phyloP scores from a whole-genome alignment of 306 rosid genomes.

The Lathyrus sativus region DNA sequence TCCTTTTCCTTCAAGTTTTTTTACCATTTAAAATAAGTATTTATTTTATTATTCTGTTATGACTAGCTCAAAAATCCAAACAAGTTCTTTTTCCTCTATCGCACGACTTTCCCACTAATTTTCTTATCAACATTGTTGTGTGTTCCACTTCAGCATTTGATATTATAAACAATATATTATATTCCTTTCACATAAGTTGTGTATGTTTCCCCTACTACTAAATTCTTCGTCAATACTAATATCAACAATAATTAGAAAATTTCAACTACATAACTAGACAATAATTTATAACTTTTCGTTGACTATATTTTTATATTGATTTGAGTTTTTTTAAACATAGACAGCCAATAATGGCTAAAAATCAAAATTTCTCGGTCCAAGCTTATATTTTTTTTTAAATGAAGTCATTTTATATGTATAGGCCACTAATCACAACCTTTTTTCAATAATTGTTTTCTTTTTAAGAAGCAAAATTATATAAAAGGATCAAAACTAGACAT shows the following conservation, averaged over 20 bases:
- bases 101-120: neutral
- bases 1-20: too few relatives aligned
- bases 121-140: conserved; percentile 4
- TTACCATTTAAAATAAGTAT: too few relatives aligned
- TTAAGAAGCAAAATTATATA: too few relatives aligned
- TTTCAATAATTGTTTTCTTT: too few relatives aligned
- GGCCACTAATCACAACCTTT: too few relatives aligned
- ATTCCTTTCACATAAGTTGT: conserved; percentile 22
- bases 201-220: neutral
- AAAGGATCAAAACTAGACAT: too few relatives aligned
- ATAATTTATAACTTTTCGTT: neutral
- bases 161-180: neutral
- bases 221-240: neutral
- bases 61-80: too few relatives aligned
- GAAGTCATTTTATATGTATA: too few relatives aligned
- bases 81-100: neutral
- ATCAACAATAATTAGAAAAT: conserved; percentile 6
- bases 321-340: neutral
- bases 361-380: neutral
- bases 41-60: too few relatives aligned
- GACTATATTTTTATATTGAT: neutral
- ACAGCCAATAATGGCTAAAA: neutral
- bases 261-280: neutral
- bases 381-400: neutral
- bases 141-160: conserved; percentile 7